phyloP scores from a whole-genome alignment of 1,284 basidiomycete genomes.

The Heterobasidion irregulare region DNA sequence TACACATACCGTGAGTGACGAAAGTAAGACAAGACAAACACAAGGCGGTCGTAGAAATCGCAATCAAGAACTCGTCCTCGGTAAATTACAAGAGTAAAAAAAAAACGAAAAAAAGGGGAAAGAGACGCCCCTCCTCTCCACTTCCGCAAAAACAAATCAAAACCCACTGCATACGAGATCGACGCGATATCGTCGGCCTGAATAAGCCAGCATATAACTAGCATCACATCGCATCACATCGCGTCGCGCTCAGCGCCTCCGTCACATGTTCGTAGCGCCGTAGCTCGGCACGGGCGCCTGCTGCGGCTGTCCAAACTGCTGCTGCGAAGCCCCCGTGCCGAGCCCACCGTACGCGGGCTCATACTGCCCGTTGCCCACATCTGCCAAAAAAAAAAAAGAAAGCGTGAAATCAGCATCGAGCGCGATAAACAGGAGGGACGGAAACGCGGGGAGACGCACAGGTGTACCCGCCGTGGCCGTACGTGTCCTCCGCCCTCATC shows the following conservation, averaged over 20 bases:
- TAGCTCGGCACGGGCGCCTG: constrained; percentile 4
- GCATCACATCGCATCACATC: too few relatives aligned
- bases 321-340: background rate
- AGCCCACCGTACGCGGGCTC: constrained; percentile 15
- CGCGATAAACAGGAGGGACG: background rate
- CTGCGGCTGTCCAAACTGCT: background rate
- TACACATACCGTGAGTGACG: too few relatives aligned
- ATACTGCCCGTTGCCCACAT: constrained; percentile 48
- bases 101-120: background rate
- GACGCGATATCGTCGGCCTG: too few relatives aligned
- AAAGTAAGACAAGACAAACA: too few relatives aligned
- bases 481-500: constrained; percentile 54
- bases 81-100: background rate
- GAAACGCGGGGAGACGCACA: constrained; percentile 22
- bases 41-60: too few relatives aligned
- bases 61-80: background rate
- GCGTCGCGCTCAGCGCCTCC: background rate
- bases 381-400: constrained; percentile 19
- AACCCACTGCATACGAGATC: background rate
- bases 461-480: constrained; percentile 42
- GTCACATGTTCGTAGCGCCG: constrained; percentile 3
- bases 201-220: too few relatives aligned
- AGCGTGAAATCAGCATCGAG: background rate
- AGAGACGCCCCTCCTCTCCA: background rate
- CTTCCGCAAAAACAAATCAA: background rate